Evolutionary conservation across 2,329 filamentous ascomycete genomes (phyloP).

Genomic region (Phaeosphaeria sp.): DNA sequence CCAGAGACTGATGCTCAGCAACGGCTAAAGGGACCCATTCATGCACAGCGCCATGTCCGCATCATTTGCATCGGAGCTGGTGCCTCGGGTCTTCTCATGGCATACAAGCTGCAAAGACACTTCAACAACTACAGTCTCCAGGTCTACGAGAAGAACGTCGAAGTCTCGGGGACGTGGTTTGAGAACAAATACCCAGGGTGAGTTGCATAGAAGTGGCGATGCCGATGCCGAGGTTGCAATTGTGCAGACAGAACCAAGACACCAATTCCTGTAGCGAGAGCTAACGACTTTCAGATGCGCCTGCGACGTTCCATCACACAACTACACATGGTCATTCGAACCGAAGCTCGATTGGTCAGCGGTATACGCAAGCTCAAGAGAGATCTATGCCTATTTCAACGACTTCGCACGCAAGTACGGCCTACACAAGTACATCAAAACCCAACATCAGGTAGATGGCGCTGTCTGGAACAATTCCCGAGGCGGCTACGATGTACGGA

Average conservation of each 20-base stretch:
- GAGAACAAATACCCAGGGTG: slow-evolving; percentile 58
- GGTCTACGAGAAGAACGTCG: slow-evolving; percentile 59
- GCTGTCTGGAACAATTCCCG: slow-evolving; percentile 48
- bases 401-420: slow-evolving; percentile 51
- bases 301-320: slow-evolving; percentile 61
- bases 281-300: slow-evolving; percentile 45
- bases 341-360: slow-evolving; percentile 54
- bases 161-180: slow-evolving; percentile 59
- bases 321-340: slow-evolving; percentile 60
- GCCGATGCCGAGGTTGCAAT: background rate
- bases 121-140: slow-evolving; percentile 52
- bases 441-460: slow-evolving; percentile 39
- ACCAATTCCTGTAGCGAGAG: background rate
- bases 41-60: slow-evolving; percentile 45
- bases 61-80: slow-evolving; percentile 58
- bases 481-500: slow-evolving; percentile 46
- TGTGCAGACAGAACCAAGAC: background rate
- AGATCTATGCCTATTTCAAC: slow-evolving; percentile 55
- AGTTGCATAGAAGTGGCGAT: slow-evolving; percentile 13
- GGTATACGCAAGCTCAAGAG: slow-evolving; percentile 52
- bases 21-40: slow-evolving; percentile 40
- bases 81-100: slow-evolving; percentile 55
- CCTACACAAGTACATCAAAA: slow-evolving; percentile 47
- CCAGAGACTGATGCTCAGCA: slow-evolving; percentile 34
- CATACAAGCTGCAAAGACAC: slow-evolving; percentile 57